A percentile compares a stretch with the other conserved stretches of the same genome.
phyloP scores from a whole-genome alignment of 495 filamentous ascomycete genomes.

The Lasiosphaeria hispida region DNA sequence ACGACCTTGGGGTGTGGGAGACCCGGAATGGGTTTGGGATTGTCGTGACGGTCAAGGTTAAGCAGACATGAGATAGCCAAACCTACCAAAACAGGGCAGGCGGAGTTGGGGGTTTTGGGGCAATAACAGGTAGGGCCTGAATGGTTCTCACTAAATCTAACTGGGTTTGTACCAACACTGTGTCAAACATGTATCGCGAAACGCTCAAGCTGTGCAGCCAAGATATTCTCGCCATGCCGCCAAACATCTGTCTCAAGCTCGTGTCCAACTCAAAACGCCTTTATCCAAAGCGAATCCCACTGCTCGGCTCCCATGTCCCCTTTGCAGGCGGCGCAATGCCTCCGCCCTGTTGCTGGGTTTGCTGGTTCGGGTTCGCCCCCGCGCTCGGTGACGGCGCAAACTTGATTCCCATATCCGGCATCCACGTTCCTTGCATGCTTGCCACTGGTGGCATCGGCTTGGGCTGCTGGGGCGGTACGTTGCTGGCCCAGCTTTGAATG shows the following conservation, averaged over 20 bases:
- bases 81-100: too few relatives aligned
- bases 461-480: constrained; percentile 53
- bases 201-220: too few relatives aligned
- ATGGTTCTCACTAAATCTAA: too few relatives aligned
- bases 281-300: constrained; percentile 61
- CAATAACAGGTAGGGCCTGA: too few relatives aligned
- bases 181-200: too few relatives aligned
- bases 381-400: constrained; percentile 44
- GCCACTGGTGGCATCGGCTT: constrained; percentile 42
- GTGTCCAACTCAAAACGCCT: too few relatives aligned
- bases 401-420: constrained; percentile 74
- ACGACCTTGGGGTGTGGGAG: constrained; percentile 52
- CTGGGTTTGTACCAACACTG: too few relatives aligned
- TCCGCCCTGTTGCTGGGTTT: constrained; percentile 13
- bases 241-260: too few relatives aligned
- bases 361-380: constrained; percentile 6
- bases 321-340: constrained; percentile 15
- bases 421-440: constrained; percentile 61
- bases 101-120: too few relatives aligned
- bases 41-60: constrained; percentile 36
- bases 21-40: constrained; percentile 49
- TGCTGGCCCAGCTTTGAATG: constrained; percentile 49
- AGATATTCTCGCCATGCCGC: too few relatives aligned
- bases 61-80: too few relatives aligned
- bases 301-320: constrained; percentile 59